Percentiles rank a stretch among this genome's conserved stretches.
Evolutionary conservation across 176 grass and related monocot genomes (phyloP).

Genomic region (Eleusine coracana): DNA sequence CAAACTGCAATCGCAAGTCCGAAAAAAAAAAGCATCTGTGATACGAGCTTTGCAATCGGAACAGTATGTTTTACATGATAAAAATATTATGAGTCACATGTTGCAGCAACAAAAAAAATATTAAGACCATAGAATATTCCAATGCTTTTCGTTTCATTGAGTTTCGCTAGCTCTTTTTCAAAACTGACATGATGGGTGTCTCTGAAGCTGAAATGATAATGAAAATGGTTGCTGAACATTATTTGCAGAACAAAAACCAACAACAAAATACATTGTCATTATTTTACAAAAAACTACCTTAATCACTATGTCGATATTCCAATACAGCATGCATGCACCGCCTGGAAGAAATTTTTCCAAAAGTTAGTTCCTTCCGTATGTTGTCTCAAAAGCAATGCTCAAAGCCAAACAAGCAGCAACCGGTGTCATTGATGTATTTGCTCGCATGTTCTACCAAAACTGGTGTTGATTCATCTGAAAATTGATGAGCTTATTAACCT

Average conservation of each 20-base stretch:
- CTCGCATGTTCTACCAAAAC: not conserved
- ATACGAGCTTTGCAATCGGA: no score
- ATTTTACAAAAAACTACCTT: not conserved
- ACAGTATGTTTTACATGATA: no score
- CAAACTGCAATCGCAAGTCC: no score
- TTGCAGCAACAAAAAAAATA: no score
- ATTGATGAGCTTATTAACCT: not conserved
- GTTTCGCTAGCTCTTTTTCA: no score
- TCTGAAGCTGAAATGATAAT: not conserved
- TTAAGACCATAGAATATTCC: no score
- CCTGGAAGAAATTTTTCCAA: not conserved
- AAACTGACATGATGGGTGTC: no score
- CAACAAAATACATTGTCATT: not conserved
- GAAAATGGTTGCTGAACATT: not conserved
- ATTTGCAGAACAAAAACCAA: not conserved
- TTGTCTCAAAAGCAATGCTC: not conserved
- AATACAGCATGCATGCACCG: not conserved
- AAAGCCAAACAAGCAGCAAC: not conserved
- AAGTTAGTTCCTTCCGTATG: not conserved
- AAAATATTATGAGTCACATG: no score
- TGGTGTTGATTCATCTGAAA: not conserved
- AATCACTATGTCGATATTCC: not conserved
- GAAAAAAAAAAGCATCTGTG: no score
- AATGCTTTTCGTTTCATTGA: no score
- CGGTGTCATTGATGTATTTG: not conserved